phyloP scores from a whole-genome alignment of 495 filamentous ascomycete species.

The Cenococcum geophilum region DNA sequence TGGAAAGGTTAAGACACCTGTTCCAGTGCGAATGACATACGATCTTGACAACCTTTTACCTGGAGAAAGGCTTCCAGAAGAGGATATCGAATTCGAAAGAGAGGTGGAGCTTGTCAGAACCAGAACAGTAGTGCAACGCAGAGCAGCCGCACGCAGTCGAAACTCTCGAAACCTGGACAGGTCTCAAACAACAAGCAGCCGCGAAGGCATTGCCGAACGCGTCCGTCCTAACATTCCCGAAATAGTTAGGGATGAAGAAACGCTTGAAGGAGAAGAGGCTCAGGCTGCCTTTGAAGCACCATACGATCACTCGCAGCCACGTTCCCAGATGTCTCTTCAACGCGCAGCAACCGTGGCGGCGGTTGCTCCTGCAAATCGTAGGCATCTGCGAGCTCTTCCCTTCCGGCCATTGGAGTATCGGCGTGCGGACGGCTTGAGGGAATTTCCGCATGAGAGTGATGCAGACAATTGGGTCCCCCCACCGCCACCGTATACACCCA shows the following conservation, averaged over 20 bases:
- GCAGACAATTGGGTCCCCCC: constrained; percentile 91
- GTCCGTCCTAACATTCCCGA: constrained; percentile 12
- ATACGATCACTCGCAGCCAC: constrained; percentile 29
- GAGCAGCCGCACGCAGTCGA: constrained; percentile 7
- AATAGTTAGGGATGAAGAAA: constrained; percentile 17
- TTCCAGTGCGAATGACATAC: constrained; percentile 22
- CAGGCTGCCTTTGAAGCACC: constrained; percentile 30
- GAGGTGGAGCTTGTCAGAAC: constrained; percentile 29
- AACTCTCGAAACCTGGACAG: constrained; percentile 19
- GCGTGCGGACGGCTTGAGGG: constrained; percentile 57
- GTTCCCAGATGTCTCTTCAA: constrained; percentile 28
- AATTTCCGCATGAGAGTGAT: constrained; percentile 80
- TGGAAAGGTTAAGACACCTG: background rate
- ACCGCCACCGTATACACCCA: constrained; percentile 76
- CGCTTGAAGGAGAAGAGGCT: constrained; percentile 24
- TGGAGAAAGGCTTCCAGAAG: constrained; percentile 27
- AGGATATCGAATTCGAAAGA: constrained; percentile 26
- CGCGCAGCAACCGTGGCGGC: constrained; percentile 33
- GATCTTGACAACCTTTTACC: constrained; percentile 25
- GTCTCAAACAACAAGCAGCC: constrained; percentile 18
- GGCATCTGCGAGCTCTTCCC: constrained; percentile 32
- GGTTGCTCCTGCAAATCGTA: constrained; percentile 28
- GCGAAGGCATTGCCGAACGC: constrained; percentile 13
- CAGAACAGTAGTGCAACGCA: constrained; percentile 24
- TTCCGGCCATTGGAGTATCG: constrained; percentile 40